A percentile compares a stretch with the other conserved stretches of the same genome.
phyloP scores from a whole-genome alignment of 1,284 basidiomycete species.

The Neonothopanus nambi region DNA sequence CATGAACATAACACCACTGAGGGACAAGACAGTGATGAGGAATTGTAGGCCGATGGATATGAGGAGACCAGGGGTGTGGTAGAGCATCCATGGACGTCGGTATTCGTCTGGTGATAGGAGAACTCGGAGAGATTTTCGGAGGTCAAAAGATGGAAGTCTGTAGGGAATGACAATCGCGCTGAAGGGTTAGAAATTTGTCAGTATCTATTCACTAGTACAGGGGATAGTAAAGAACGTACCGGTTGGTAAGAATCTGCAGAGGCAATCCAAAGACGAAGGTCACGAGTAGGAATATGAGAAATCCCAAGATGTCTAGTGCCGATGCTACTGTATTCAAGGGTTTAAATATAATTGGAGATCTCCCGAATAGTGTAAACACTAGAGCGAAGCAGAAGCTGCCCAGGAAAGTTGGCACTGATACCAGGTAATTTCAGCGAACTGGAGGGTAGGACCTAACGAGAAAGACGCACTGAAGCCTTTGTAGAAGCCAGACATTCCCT shows the following conservation, averaged over 20 bases:
- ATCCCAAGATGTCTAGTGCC: too few species aligned
- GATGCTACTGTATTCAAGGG: too few species aligned
- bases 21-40: background rate
- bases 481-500: too few species aligned
- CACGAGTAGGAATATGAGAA: too few species aligned
- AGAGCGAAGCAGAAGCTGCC: too few species aligned
- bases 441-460: too few species aligned
- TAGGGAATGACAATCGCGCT: slow-evolving; percentile 4
- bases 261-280: slow-evolving; percentile 1
- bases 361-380: too few species aligned
- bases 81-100: background rate
- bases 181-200: background rate
- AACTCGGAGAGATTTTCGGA: background rate
- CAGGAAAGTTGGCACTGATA: too few species aligned
- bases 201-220: background rate
- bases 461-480: too few species aligned
- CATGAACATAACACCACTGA: background rate
- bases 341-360: too few species aligned
- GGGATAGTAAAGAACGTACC: background rate
- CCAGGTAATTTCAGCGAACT: too few species aligned
- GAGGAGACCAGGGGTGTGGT: background rate
- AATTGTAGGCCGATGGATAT: background rate
- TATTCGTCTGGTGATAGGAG: background rate
- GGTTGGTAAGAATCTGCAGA: background rate
- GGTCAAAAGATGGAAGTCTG: background rate